Conservation (phyloP, 345 rosid species). For the Eucalyptus viminalis region DNA sequence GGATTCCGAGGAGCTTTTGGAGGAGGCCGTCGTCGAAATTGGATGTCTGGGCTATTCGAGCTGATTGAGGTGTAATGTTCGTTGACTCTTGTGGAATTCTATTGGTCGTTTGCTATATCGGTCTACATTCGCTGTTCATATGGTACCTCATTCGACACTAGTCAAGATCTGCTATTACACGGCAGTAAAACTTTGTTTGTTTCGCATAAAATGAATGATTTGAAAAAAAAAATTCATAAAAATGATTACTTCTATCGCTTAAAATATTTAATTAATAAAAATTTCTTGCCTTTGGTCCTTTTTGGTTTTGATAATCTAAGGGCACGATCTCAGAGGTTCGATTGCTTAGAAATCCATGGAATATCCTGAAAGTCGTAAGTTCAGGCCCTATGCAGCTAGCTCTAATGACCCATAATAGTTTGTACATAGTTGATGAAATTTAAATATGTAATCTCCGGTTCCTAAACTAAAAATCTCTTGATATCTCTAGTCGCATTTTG, state of each 20-base stretch:
- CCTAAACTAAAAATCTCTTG: not conserved
- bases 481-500: no score
- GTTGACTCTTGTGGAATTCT: not conserved
- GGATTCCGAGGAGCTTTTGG: conserved; percentile 10
- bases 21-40: conserved; percentile 10
- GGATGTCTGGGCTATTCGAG: not conserved
- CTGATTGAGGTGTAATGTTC: not conserved
- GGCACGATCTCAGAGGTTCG: not conserved
- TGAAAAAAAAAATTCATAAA: no score
- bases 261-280: no score
- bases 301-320: not conserved
- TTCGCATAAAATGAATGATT: no score
- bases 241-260: no score
- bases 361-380: not conserved
- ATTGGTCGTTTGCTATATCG: not conserved
- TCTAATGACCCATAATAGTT: not conserved
- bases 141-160: not conserved
- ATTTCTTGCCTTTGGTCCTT: not conserved
- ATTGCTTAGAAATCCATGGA: not conserved
- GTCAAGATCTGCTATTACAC: not conserved
- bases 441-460: not conserved
- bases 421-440: not conserved
- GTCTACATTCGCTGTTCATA: not conserved
- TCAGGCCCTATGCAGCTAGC: not conserved
- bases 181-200: not conserved